Percentiles rank a stretch among this genome's conserved stretches.
Evolutionary conservation across 2,329 filamentous ascomycete genomes (phyloP).

Genomic region (Aspergillus sp.): DNA sequence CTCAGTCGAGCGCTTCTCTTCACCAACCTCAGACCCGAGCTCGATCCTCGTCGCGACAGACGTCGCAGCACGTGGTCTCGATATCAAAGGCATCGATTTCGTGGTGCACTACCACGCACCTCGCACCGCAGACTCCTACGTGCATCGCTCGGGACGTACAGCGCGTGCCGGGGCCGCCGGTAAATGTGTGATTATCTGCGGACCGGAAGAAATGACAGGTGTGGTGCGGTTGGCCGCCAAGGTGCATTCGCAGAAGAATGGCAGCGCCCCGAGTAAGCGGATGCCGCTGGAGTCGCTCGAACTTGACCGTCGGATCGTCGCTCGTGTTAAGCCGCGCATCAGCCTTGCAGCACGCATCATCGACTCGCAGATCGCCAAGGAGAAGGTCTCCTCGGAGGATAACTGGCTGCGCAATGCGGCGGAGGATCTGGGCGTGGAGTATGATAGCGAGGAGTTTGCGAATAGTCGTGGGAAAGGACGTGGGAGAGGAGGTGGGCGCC

Average conservation of each 20-base stretch:
- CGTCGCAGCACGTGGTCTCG: slow-evolving; percentile 84
- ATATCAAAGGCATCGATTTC: slow-evolving; percentile 81
- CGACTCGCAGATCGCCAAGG: slow-evolving; percentile 74
- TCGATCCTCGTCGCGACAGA: slow-evolving; percentile 85
- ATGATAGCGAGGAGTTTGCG: slow-evolving; percentile 79
- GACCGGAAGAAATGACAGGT: slow-evolving; percentile 80
- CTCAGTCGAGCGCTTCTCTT: slow-evolving; percentile 80
- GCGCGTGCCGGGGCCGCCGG: slow-evolving; percentile 73
- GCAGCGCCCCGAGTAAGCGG: slow-evolving; percentile 42
- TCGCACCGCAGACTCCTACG: slow-evolving; percentile 82
- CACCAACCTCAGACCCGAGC: slow-evolving; percentile 44
- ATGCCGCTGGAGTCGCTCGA: slow-evolving; percentile 66
- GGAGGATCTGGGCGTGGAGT: slow-evolving; percentile 88
- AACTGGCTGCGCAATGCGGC: slow-evolving; percentile 76
- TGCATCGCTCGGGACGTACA: slow-evolving; percentile 89
- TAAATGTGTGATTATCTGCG: slow-evolving; percentile 78
- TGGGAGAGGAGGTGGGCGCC: slow-evolving; percentile 57
- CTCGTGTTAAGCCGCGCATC: slow-evolving; percentile 67
- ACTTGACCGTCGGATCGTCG: slow-evolving; percentile 70
- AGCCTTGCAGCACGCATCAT: slow-evolving; percentile 79
- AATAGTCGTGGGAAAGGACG: slow-evolving; percentile 41
- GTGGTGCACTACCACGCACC: slow-evolving; percentile 95
- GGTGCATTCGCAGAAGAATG: slow-evolving; percentile 50
- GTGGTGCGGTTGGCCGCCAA: slow-evolving; percentile 78
- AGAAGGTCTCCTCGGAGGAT: slow-evolving; percentile 75